Evolutionary conservation across 2,329 filamentous ascomycete genomes (phyloP).

Genomic region (Periconia sp.): DNA sequence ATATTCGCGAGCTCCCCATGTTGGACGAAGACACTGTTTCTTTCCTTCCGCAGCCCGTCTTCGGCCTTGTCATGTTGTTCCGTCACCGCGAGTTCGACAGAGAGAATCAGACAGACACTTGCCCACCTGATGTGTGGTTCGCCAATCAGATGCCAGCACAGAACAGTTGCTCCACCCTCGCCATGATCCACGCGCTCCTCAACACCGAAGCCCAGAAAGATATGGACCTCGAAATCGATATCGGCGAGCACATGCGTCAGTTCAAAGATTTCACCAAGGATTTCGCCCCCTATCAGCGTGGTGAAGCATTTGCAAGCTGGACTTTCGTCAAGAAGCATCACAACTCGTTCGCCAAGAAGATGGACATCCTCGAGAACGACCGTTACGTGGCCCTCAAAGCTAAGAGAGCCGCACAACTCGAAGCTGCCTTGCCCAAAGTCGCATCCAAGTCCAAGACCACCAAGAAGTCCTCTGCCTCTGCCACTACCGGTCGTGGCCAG

Average conservation of each 20-base stretch:
- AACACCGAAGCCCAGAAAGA: constrained; percentile 59
- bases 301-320: constrained; percentile 73
- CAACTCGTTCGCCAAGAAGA: constrained; percentile 79
- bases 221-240: constrained; percentile 49
- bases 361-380: constrained; percentile 67
- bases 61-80: constrained; percentile 89
- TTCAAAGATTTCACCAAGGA: constrained; percentile 74
- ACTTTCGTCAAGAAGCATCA: constrained; percentile 78
- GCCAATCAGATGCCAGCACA: constrained; percentile 73
- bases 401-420: constrained; percentile 28
- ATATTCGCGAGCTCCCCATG: constrained; percentile 74
- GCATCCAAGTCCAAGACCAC: constrained; percentile 21
- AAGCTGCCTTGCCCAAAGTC: constrained; percentile 14
- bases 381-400: constrained; percentile 67
- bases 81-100: constrained; percentile 61
- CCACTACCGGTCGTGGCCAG: constrained; percentile 26
- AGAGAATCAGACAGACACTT: constrained; percentile 56
- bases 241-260: constrained; percentile 68
- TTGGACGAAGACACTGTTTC: constrained; percentile 56
- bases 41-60: constrained; percentile 49
- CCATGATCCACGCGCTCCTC: constrained; percentile 90
- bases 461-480: constrained; percentile 46
- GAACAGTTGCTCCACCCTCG: constrained; percentile 90
- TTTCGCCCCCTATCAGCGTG: constrained; percentile 72
- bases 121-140: constrained; percentile 78